Base-by-base conservation (phyloP, 2,329 filamentous ascomycete species). In the Penicillium sp. region DNA sequence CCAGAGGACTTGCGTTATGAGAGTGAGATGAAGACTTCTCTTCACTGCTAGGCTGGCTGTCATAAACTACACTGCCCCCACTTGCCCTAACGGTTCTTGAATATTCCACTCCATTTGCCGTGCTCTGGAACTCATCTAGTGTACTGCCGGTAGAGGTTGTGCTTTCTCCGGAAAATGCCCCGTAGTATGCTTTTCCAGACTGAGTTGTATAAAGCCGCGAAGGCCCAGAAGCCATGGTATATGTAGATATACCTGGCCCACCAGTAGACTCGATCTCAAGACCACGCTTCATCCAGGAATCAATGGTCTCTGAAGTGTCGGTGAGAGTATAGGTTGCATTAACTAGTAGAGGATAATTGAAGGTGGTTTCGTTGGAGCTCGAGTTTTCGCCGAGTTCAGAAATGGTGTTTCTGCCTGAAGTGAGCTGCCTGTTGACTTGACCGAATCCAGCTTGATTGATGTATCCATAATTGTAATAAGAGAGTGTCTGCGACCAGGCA, bases 301-400 rank as follows among this genome's bases (percentile, higher is more conserved):
- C 66, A 54, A 83, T 79, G 2, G 75, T 77, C 50, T 84, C 73
- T n/a, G 76, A 78, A 52, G 82, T 72, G 61, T 82, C 78, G 1
- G 26, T 79, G 13, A 76, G 68, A 14, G 70, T 68, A 53, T 81
- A 82, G 1, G 80, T 80, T 16, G 80, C 82, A 63, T 83, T 84
- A 48, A 84, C 83, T 63, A 77, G 80, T 1, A 90, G 71, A 0
- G 88, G 88, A 64, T 89, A 91, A 9, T 71, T 72, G 68, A 86
- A 89, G 5, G 60, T 70, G 26, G 75, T 72, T 19, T 65, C 60
- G 10, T 67, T 66, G 54, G 78, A 80, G 3, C 22, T 67, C 68
- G 50, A 57, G 2, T 53, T 56, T 6, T 53, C 63, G 47, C 83
- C 81, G 1, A 68, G 53, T 10, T 62, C 53, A 1, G 61, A 53